Base-by-base conservation (phyloP, 345 rosid genomes). In the Heritiera fomes region DNA sequence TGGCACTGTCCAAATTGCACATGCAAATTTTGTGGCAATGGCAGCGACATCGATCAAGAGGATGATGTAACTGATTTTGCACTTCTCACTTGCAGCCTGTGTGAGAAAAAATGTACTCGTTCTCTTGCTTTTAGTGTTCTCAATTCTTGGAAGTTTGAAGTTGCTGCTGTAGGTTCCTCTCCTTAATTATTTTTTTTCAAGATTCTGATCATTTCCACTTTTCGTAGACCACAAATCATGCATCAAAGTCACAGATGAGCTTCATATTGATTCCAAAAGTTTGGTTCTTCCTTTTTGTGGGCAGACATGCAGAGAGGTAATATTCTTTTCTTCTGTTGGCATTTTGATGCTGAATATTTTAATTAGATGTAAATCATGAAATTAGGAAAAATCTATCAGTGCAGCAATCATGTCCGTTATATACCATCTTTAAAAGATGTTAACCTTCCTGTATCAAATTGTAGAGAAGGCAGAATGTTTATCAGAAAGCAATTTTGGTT, bases 1-100 rank as follows among this genome's bases (percentile, higher is more conserved):
- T 97, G 98, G 98, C 92, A 91, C 86, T 97, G 99, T 85, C 91
- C 96, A 76, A 90, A 90, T 75, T 97, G 99, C 85, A 87, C 88
- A 18, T 97, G 99, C 88, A 97, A 92, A 87, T 91, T 90, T 87
- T 97, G 99, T 84, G 87, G 91, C 79, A 66, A 60, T 46, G 87
- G 86, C 69, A 82, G 77, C 56, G 68, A 83, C 73, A 61, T 80
- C 85, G 73, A 62, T 71, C 77, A 83, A 81, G 85, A 60, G 62
- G 90, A 84, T 63, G 86, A 81, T 61, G 23, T 58, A 52, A 81
- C 68, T 76, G 67, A 60, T 76, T 55, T 72, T 61, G 80, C 73
- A 32, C 68, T 82, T 49, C 80, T 74, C 74, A 75, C 88, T 43
- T 94, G 99, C 84, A 77, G 75, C 82, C 81, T 91, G 85, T 97